A percentile compares a stretch with the other conserved stretches of the same genome.
phyloP scores from a whole-genome alignment of 495 filamentous ascomycete genomes.

The Tuber indicum region DNA sequence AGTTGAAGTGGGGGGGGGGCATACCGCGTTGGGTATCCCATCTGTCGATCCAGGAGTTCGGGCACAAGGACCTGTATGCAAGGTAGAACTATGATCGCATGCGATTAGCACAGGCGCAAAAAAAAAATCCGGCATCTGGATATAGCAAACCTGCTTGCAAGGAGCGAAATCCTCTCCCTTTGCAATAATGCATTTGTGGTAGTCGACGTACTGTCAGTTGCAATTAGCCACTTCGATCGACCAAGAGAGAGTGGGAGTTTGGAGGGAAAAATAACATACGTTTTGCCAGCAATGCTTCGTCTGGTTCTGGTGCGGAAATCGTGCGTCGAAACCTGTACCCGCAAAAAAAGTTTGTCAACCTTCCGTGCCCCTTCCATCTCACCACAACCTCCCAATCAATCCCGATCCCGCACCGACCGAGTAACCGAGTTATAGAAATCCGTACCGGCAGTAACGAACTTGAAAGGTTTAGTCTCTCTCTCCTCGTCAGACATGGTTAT shows the following conservation, averaged over 20 bases:
- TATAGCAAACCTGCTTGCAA: conserved; percentile 74
- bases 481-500: conserved; percentile 80
- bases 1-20: conserved; percentile 29
- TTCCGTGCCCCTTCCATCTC: not conserved
- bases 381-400: not conserved
- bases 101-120: conserved; percentile 15
- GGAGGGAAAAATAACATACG: conserved; percentile 18
- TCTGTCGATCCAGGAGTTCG: conserved; percentile 83
- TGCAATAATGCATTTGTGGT: conserved; percentile 97
- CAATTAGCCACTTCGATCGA: conserved; percentile 57
- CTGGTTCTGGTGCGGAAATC: conserved; percentile 98
- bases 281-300: conserved; percentile 51
- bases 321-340: conserved; percentile 84
- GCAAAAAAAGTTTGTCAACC: conserved; percentile 12
- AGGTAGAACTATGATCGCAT: conserved; percentile 67
- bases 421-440: conserved; percentile 38
- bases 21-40: conserved; percentile 97
- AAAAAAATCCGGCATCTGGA: not conserved
- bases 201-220: conserved; percentile 97
- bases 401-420: not conserved
- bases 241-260: not conserved
- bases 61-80: conserved; percentile 94
- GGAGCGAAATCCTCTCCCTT: conserved; percentile 99
- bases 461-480: conserved; percentile 97
- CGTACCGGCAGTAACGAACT: conserved; percentile 95